These are phyloP conservation scores for Pseudognaphalium luteoalbum DNA, from an alignment of 129 eudicot species.

Conservation along the genomic window DNA sequence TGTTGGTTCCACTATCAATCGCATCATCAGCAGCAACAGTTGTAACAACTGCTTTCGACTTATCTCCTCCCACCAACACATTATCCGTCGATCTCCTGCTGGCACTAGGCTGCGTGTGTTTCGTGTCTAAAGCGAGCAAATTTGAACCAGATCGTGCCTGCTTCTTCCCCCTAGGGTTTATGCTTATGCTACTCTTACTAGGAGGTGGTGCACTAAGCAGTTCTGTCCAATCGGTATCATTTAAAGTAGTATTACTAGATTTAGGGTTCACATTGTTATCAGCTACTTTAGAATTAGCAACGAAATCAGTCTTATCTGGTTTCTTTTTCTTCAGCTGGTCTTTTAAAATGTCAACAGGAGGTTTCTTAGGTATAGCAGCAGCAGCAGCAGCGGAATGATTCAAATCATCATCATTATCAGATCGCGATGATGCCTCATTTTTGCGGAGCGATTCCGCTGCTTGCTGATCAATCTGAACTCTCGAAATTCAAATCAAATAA, in stretches of 20 bases:
- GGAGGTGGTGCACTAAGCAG: slow-evolving; percentile 57
- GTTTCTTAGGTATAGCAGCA: slow-evolving; percentile 26
- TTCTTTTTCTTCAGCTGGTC: slow-evolving; percentile 78
- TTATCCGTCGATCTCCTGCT: slow-evolving; percentile 32
- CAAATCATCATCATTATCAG: slow-evolving; percentile 33
- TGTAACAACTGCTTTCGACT: slow-evolving; percentile 27
- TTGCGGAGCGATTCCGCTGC: slow-evolving; percentile 89
- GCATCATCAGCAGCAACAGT: slow-evolving; percentile 35
- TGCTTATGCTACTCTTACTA: slow-evolving; percentile 22
- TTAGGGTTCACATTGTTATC: slow-evolving; percentile 37
- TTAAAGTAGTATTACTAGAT: slow-evolving; percentile 36
- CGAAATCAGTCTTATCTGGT: slow-evolving; percentile 36
- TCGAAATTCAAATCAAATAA: slow-evolving; percentile 14
- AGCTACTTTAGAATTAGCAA: slow-evolving; percentile 28
- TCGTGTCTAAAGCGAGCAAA: slow-evolving; percentile 37
- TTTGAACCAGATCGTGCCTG: slow-evolving; percentile 47
- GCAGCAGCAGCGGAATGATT: slow-evolving; percentile 11
- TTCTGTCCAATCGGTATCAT: slow-evolving; percentile 89
- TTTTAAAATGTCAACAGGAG: slow-evolving; percentile 43
- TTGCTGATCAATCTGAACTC: slow-evolving; percentile 86
- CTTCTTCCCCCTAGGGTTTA: slow-evolving; percentile 39
- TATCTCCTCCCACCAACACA: slow-evolving; percentile 35
- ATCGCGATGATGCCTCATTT: slow-evolving; percentile 50
- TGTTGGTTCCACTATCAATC: neutral
- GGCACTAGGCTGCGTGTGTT: slow-evolving; percentile 40